Base-by-base conservation (phyloP, 2,329 filamentous ascomycete species). In the Colletotrichum tofieldiae region DNA sequence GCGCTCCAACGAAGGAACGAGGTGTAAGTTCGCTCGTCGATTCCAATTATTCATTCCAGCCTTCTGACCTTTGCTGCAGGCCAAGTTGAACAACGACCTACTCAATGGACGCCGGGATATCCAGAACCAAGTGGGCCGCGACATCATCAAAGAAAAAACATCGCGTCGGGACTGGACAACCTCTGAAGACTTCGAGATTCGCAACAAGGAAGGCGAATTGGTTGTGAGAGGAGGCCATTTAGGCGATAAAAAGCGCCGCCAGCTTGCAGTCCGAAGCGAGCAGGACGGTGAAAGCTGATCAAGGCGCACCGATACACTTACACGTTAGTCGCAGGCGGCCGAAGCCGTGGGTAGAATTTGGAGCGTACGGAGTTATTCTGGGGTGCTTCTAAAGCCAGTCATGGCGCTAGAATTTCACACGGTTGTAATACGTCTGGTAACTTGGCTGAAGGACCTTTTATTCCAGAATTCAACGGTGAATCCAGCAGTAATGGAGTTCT, bases 121-220 rank as follows among this genome's bases (percentile, higher is more conserved):
- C 14, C 67, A 70, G 26, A 70, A 70, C 16, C 54, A 70, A n/a
- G 52, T 70, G 14, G 67, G 67, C 14, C 52, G 67, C 16, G 67
- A 70, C 2, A 2, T 65, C 9, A 70, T 70, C 14, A 56, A 56
- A 7, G 45, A 59, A 26, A 65, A 54, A n/a, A 70, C 61, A 0
- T 18, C 5, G 1, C 26, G 11, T 2, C 29, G 35, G 9, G 61
- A 65, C 43, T 70, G 67, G 67, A 59, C 6, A 1, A 47, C 61
- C 1, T 29, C 45, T 0, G 67, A 70, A 8, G 43, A 65, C 32
- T 70, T 60, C 14, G 60, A 65, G n/a, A 65, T 70, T 3, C 54
- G 61, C 3, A 8, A 64, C 14, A 60, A 45, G 5, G 47, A 54
- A 6, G 67, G 67, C 4, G 23, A 41, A 1, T 2, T 65, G 4